Conservation (phyloP, 1,284 basidiomycete species). For the Naganishia albida region DNA sequence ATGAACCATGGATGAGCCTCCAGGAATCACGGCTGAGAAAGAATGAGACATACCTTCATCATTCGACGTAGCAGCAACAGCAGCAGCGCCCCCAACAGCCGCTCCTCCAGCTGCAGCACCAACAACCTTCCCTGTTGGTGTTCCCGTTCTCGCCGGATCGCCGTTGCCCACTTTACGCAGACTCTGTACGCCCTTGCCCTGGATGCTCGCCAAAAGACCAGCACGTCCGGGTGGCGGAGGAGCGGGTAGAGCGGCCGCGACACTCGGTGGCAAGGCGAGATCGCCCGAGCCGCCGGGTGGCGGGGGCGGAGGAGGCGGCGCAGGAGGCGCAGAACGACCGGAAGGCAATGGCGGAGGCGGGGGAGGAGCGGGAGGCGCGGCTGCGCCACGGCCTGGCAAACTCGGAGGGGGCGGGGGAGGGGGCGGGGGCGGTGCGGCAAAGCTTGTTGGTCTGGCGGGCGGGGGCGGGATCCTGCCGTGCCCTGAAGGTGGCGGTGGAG, state of each 20-base stretch:
- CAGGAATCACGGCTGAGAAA: background rate
- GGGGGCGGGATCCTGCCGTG: slow-evolving; percentile 51
- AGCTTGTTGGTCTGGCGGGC: slow-evolving; percentile 37
- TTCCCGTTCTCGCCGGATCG: slow-evolving; percentile 35
- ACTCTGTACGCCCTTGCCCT: slow-evolving; percentile 68
- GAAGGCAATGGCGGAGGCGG: slow-evolving; percentile 45
- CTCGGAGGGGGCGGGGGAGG: slow-evolving; percentile 48
- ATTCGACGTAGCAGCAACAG: slow-evolving; percentile 34
- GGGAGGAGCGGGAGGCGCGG: slow-evolving; percentile 41
- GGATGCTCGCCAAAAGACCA: slow-evolving; percentile 68
- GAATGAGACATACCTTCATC: slow-evolving; percentile 39
- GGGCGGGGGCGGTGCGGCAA: slow-evolving; percentile 44
- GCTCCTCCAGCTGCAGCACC: slow-evolving; percentile 54
- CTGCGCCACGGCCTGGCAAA: slow-evolving; percentile 26
- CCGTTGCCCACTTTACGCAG: slow-evolving; percentile 63
- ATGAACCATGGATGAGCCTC: background rate
- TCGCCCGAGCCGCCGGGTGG: slow-evolving; percentile 68
- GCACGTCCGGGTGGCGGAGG: slow-evolving; percentile 49
- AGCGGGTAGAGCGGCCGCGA: slow-evolving; percentile 62
- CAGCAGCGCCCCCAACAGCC: slow-evolving; percentile 44
- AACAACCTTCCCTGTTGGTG: slow-evolving; percentile 16
- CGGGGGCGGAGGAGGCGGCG: slow-evolving; percentile 47
- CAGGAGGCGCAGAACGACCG: slow-evolving; percentile 33
- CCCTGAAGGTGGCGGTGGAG: slow-evolving; percentile 52
- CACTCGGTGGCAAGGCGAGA: slow-evolving; percentile 75